Evolutionary conservation across 225 moss, liverwort and hornwort genomes (phyloP).

Genomic region (Asterella californica): DNA sequence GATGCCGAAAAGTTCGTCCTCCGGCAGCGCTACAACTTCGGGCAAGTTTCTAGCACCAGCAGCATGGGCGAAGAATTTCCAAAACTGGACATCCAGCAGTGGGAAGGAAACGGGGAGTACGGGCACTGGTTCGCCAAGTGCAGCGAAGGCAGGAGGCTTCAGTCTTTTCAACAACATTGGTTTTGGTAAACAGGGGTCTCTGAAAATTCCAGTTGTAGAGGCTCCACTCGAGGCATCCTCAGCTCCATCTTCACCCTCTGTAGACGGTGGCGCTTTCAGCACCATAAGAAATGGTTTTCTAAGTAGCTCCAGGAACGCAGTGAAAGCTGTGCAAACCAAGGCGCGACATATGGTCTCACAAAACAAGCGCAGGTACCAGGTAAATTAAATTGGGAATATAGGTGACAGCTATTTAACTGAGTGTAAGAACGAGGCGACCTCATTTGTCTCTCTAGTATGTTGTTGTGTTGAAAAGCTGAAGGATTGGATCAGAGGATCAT

Average conservation of each 20-base stretch:
- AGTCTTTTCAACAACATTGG: constrained; percentile 46
- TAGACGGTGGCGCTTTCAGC: constrained; percentile 65
- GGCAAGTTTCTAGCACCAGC: constrained; percentile 37
- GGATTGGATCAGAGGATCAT: background rate
- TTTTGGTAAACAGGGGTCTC: constrained; percentile 63
- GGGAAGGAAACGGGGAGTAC: constrained; percentile 26
- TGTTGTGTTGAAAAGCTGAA: background rate
- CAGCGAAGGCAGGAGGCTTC: constrained; percentile 25
- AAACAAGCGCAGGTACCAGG: constrained; percentile 85
- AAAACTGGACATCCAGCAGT: constrained; percentile 35
- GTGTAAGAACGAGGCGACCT: background rate
- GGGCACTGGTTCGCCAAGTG: constrained; percentile 7
- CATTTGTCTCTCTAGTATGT: background rate
- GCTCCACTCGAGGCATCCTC: constrained; percentile 56
- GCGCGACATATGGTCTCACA: constrained; percentile 91
- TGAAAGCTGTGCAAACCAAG: constrained; percentile 86
- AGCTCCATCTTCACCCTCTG: constrained; percentile 36
- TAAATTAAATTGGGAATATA: constrained; percentile 23
- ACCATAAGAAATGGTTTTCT: constrained; percentile 71
- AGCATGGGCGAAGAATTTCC: constrained; percentile 43
- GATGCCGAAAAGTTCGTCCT: constrained; percentile 29
- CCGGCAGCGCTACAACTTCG: constrained; percentile 20
- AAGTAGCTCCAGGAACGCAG: constrained; percentile 78
- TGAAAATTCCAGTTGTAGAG: constrained; percentile 63
- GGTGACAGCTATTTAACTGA: background rate